phyloP scores from a whole-genome alignment of 2,329 filamentous ascomycete species.

The Colletotrichum neosansevieriae region DNA sequence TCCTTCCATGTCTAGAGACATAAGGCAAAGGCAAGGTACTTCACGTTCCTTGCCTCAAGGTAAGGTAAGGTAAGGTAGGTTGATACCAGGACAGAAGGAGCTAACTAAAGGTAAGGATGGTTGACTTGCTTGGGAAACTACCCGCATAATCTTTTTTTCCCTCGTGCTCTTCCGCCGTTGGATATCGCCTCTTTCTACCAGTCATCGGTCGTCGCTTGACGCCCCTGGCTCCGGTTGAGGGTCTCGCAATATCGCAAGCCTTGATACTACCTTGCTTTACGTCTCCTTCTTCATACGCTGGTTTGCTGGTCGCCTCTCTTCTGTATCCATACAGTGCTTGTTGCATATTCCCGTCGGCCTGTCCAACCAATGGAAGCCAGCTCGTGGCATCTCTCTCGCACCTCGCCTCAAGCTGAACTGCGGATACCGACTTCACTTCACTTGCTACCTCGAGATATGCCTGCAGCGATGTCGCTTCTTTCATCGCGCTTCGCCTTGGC shows the following conservation, averaged over 20 bases:
- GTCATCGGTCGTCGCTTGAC: slow-evolving; percentile 19
- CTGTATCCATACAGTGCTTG: no score
- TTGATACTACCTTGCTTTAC: background rate
- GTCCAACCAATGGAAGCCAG: no score
- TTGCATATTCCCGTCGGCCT: no score
- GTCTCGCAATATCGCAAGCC: slow-evolving; percentile 17
- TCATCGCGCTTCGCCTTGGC: background rate
- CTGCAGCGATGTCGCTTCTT: background rate
- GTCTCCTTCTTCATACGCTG: background rate
- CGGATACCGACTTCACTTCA: background rate
- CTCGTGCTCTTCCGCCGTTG: background rate
- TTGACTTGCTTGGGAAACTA: background rate
- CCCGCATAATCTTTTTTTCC: background rate
- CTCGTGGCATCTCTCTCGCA: no score
- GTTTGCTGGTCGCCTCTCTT: no score
- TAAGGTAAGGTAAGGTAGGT: background rate
- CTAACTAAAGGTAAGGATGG: background rate
- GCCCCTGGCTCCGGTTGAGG: slow-evolving; percentile 21
- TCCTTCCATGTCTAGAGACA: no score
- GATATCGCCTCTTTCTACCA: slow-evolving; percentile 3
- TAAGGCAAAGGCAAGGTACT: background rate
- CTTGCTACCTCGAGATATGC: background rate
- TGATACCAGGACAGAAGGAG: no score
- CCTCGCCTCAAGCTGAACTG: background rate
- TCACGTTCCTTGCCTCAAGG: no score